phyloP scores from a whole-genome alignment of 2,329 filamentous ascomycete species.

The Colletotrichum siamense region DNA sequence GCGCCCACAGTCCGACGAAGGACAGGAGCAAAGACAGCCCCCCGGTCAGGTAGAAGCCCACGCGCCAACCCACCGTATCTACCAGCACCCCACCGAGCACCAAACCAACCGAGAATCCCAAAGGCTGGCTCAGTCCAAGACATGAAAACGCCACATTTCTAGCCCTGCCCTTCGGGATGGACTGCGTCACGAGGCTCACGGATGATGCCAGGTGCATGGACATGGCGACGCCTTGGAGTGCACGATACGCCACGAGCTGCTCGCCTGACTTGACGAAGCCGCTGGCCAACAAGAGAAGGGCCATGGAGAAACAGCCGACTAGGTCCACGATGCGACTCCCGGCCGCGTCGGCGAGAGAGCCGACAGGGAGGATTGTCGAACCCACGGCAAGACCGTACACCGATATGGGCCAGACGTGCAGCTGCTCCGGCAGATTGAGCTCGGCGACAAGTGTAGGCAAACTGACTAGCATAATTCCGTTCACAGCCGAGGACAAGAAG shows the following conservation, averaged over 20 bases:
- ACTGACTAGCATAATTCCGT: background rate
- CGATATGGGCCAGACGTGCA: background rate
- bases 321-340: slow-evolving; percentile 38
- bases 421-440: background rate
- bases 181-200: slow-evolving; percentile 37
- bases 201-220: slow-evolving; percentile 40
- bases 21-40: background rate
- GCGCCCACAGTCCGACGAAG: background rate
- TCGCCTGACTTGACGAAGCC: slow-evolving; percentile 47
- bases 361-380: background rate
- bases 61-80: slow-evolving; percentile 52
- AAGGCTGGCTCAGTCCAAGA: slow-evolving; percentile 48
- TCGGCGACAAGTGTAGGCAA: background rate
- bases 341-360: slow-evolving; percentile 33
- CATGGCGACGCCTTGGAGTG: slow-evolving; percentile 42
- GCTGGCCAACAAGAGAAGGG: slow-evolving; percentile 34
- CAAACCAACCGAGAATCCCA: slow-evolving; percentile 57
- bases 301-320: slow-evolving; percentile 34
- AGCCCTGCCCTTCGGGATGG: slow-evolving; percentile 32
- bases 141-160: slow-evolving; percentile 49
- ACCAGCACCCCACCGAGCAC: slow-evolving; percentile 54
- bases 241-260: slow-evolving; percentile 42
- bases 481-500: background rate
- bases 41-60: slow-evolving; percentile 48
- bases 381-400: background rate